Evolutionary conservation across 108 stramenopile genomes (phyloP), one percentile per base, ranked within the genome.

Genomic region (Pelagomonas calceolata): DNA sequence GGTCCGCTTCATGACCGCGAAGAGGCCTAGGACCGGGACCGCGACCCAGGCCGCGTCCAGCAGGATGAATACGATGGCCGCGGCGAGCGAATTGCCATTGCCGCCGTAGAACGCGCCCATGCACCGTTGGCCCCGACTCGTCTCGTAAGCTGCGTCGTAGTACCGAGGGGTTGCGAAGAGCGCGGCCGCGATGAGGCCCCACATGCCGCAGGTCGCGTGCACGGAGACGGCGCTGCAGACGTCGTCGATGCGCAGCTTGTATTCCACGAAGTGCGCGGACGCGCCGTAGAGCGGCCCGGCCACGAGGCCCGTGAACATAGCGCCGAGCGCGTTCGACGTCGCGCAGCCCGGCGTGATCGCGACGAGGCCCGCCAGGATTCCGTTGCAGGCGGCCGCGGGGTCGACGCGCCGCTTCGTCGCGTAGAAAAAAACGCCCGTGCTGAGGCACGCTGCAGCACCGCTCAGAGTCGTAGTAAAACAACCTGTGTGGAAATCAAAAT

Each of bases 381-480:
- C 75, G 70, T 76, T 76, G 43, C 30, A 43, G 32, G 65, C 46
- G 18, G 64, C 65, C 60, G 68, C 63, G 33, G 68, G 43, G 72
- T 82, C 81, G 33, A 72, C 32, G 63, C 66, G 66, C 14, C 30
- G 4, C 21, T 32, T 0, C 31, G 14, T 5, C 4, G 0, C 3
- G 37, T 46, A 32, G 69, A 4, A 31, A 31, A 46, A 7, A 0
- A 51, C 44, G n/a, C 4, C 31, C 46, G 30, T 15, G 14, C 32
- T 69, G 51, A 69, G 43, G 14, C 10, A 1, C n/a, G 36, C 3
- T 30, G 46, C 30, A 0, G 69, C 15, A 3, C 36, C 44, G 30
- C 88, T 87, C 35, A 95, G 73, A 70, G 93, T 97, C 66, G 94
- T 95, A 73, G 90, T 97, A 67, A 95, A 88, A n/a, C n/a, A n/a